Evolutionary conservation across 495 filamentous ascomycete species (phyloP).

Genomic region (Daldinia concentrica): DNA sequence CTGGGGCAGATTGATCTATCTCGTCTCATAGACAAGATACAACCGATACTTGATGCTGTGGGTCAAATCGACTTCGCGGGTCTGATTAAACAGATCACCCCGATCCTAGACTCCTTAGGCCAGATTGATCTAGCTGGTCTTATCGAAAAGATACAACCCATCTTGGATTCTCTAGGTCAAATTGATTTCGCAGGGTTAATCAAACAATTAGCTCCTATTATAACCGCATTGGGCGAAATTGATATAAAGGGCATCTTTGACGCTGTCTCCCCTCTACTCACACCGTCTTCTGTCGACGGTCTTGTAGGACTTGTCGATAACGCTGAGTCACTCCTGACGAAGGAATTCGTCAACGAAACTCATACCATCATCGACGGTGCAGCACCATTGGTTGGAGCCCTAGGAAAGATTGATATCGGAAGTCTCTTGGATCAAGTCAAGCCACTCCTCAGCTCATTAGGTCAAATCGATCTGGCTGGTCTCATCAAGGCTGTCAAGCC

Average conservation of each 20-base stretch:
- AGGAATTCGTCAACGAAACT: conserved; percentile 59
- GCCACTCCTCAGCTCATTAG: conserved; percentile 48
- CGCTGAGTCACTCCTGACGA: conserved; percentile 54
- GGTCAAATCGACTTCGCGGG: conserved; percentile 55
- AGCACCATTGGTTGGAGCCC: conserved; percentile 46
- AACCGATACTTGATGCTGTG: conserved; percentile 50
- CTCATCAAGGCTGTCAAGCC: conserved; percentile 52
- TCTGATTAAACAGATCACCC: conserved; percentile 38
- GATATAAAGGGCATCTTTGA: conserved; percentile 47
- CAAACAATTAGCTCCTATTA: conserved; percentile 51
- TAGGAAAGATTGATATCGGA: conserved; percentile 48
- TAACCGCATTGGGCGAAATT: conserved; percentile 51
- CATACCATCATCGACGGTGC: conserved; percentile 48
- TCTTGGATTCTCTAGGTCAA: conserved; percentile 44
- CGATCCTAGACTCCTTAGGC: conserved; percentile 43
- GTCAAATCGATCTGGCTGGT: conserved; percentile 43
- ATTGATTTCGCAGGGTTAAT: conserved; percentile 49
- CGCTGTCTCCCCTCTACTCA: conserved; percentile 54
- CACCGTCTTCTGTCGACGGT: conserved; percentile 52
- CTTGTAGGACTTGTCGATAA: conserved; percentile 58
- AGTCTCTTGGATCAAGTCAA: conserved; percentile 46
- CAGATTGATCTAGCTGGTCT: conserved; percentile 50
- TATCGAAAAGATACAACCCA: conserved; percentile 46
- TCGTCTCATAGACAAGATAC: conserved; percentile 45
- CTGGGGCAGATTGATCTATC: conserved; percentile 49